Evolutionary conservation across 176 grass and related monocot species (phyloP).

Genomic region (Echinochloa phyllopogon): DNA sequence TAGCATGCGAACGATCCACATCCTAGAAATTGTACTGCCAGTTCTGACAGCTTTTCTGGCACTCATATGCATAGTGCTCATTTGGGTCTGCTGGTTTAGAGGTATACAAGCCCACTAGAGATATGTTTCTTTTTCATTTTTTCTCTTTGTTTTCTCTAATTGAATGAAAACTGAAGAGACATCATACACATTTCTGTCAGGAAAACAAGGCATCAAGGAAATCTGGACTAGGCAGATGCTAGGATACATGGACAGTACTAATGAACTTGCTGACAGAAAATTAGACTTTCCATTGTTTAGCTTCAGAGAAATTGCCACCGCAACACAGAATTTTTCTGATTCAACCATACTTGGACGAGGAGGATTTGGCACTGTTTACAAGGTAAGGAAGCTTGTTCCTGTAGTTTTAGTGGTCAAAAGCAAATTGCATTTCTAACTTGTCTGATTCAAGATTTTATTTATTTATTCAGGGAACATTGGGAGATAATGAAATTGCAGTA

Average conservation of each 20-base stretch:
- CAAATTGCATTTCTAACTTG: not conserved
- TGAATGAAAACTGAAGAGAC: not conserved
- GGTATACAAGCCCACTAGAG: conserved; percentile 29
- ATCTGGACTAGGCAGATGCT: not conserved
- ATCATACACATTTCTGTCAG: conserved; percentile 14
- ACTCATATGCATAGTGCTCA: conserved; percentile 31
- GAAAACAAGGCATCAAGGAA: not conserved
- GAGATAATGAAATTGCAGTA: conserved; percentile 38
- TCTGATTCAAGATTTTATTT: not conserved
- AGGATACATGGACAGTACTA: not conserved
- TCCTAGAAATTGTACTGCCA: conserved; percentile 24
- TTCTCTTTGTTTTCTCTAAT: not conserved
- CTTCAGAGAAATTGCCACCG: conserved; percentile 41
- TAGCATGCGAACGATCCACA: not conserved
- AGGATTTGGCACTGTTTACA: conserved; percentile 72
- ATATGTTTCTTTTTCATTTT: conserved; percentile 1
- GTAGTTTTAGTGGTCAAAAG: not conserved
- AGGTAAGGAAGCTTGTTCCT: conserved; percentile 34
- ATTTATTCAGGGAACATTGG: conserved; percentile 41
- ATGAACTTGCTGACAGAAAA: conserved; percentile 10
- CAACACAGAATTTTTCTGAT: conserved; percentile 61
- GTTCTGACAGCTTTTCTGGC: conserved; percentile 20
- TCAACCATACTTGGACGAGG: conserved; percentile 61
- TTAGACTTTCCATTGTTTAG: conserved; percentile 17
- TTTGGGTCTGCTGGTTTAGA: conserved; percentile 31